Base-by-base conservation (phyloP, 345 rosid species). In the Cardiospermum halicacabum region DNA sequence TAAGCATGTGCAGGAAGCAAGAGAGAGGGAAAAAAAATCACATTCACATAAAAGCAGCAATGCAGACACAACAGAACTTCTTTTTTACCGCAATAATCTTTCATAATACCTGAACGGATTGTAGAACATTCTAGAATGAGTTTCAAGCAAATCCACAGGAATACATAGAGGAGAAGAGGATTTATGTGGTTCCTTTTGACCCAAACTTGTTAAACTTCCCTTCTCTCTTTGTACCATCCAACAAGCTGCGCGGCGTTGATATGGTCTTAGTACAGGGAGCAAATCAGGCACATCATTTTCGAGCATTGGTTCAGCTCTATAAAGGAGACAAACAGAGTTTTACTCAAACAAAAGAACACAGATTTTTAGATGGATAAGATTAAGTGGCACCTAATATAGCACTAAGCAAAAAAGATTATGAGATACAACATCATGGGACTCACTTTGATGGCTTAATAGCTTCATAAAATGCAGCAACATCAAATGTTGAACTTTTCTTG, bases 171-270 rank as follows among this genome's bases (percentile, higher is more conserved):
- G 97, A 73, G 90, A 93, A 75, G 71, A 73, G 65, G 76, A 73
- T 53, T 72, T 81, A 72, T 53, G 75, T 65, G 67, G 74, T 74
- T 79, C 81, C 65, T 49, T 72, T 43, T 66, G 72, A 55, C 42
- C 74, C 62, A 53, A 71, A 57, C 47, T 74, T 65, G 72, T 71
- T 47, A 73, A 78, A 71, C 71, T 77, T 63, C 91, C 85, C 79
- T 81, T 88, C 85, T 93, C 98, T 75, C 81, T 76, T 62, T 85
- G 84, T 60, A 90, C 85, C 98, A 93, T 93, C 98, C 98, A 93
- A 68, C 81, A 75, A 57, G 85, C 97, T 37, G 98, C 98, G 60
- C 98, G 95, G 8, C 87, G 88, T 71, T 90, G 98, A 78, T 93
- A 93, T 42, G 97, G 95, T 78, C 96, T 85, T 64, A 93, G 75